A percentile compares a stretch with the other conserved stretches of the same genome.
phyloP scores from a whole-genome alignment of 176 grass and related monocot species.

The Eremochloa ophiuroides region DNA sequence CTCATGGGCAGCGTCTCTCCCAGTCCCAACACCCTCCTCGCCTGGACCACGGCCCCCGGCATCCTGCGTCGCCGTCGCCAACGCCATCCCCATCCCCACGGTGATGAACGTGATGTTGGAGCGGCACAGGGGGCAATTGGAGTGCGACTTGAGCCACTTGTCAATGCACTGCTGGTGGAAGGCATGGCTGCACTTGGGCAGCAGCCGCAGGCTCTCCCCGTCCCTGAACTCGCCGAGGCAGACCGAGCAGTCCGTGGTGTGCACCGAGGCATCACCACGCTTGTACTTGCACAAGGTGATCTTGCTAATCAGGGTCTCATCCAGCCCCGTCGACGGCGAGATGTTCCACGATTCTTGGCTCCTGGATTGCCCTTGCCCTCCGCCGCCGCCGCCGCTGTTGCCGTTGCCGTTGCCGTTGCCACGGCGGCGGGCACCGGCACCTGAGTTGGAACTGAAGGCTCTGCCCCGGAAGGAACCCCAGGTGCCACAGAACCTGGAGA shows the following conservation, averaged over 20 bases:
- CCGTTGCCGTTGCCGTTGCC: neutral
- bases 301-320: conserved; percentile 66
- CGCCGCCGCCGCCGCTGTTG: neutral
- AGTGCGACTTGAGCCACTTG: conserved; percentile 78
- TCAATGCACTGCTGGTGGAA: conserved; percentile 94
- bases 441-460: conserved; percentile 14
- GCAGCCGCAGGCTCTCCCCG: conserved; percentile 73
- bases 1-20: conserved; percentile 18
- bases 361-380: conserved; percentile 36
- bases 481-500: conserved; percentile 73
- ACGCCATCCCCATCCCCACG: neutral
- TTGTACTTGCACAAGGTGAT: conserved; percentile 74
- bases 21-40: conserved; percentile 2
- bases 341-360: conserved; percentile 47
- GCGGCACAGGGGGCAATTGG: conserved; percentile 90
- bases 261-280: conserved; percentile 39
- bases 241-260: conserved; percentile 69
- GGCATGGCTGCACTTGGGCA: conserved; percentile 76
- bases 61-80: neutral
- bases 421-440: neutral
- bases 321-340: conserved; percentile 53
- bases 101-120: conserved; percentile 43
- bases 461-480: conserved; percentile 32
- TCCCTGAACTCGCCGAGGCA: conserved; percentile 86
- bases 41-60: neutral